Evolutionary conservation across 31 red algal species (phyloP), one percentile per base, ranked within the genome.

Genomic region (Odonthalia washingtoniensis): DNA sequence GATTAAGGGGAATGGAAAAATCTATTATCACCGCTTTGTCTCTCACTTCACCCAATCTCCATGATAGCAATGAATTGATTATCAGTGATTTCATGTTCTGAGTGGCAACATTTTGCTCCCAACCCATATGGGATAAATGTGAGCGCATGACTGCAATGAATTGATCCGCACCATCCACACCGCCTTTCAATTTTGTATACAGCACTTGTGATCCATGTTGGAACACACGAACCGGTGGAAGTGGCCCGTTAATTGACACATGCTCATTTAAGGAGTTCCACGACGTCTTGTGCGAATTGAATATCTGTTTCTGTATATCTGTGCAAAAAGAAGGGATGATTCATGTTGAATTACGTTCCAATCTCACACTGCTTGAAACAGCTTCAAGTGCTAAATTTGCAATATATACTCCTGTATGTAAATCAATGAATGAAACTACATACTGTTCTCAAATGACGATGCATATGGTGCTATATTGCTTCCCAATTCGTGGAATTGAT

Each of bases 31-130:
- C n/a, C n/a, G n/a, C n/a, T n/a, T n/a, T n/a, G 69, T 86, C 83
- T 64, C 77, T 17, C 77, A 69, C 63, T 75, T 76, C 83, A 86
- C 62, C 75, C 32, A 86, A 61, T 35, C 52, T 14, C 52, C 52
- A 61, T 14, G 16, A 14, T 61, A 61, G 52, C 14, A 61, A 61
- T 61, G 52, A 14, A 61, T 61, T 61, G 52, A 61, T 24, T 17
- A 24, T 24, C 24, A 24, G 14, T 24, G 52, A 17, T 24, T 61
- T 61, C 16, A 61, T 61, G 52, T 17, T 61, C 52, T 61, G 52
- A 61, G 52, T 17, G 52, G 24, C 52, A 24, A 61, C 24, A 17
- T 61, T 61, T 24, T 61, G 52, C 24, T 61, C 24, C 52, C 52
- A 61, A 17, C 24, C 16, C 16, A 61, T 17, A 61, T 61, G 52